phyloP scores from a whole-genome alignment of 257 asterid species.

The Scutellaria baicalensis region DNA sequence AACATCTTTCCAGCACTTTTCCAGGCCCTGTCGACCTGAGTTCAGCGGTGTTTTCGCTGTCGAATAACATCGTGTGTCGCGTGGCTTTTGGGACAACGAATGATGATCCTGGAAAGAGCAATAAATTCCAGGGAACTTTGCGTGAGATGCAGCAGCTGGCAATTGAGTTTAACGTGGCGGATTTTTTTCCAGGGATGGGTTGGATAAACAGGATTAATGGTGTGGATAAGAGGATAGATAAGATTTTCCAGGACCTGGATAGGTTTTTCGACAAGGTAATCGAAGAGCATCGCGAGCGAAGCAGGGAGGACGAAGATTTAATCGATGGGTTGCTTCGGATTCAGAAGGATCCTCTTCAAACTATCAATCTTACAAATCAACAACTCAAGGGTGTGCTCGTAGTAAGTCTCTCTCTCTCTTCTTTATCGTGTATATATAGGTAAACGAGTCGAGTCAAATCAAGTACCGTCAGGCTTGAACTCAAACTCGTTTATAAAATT shows the following conservation, averaged over 20 bases:
- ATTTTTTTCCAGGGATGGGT: slow-evolving; percentile 30
- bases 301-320: slow-evolving; percentile 26
- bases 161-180: slow-evolving; percentile 24
- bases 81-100: slow-evolving; percentile 33
- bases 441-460: too few species aligned
- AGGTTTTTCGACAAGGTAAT: slow-evolving; percentile 21
- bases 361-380: background rate
- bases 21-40: slow-evolving; percentile 20
- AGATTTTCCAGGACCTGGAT: slow-evolving; percentile 15
- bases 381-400: slow-evolving; percentile 32
- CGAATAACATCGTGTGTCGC: slow-evolving; percentile 31
- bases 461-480: too few species aligned
- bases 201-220: slow-evolving; percentile 42
- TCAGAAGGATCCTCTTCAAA: slow-evolving; percentile 22
- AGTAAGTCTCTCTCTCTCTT: background rate
- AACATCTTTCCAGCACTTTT: background rate
- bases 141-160: slow-evolving; percentile 12
- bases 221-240: slow-evolving; percentile 16
- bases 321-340: slow-evolving; percentile 38
- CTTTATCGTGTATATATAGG: too few species aligned
- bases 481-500: too few species aligned
- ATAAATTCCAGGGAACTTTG: slow-evolving; percentile 14
- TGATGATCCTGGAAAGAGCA: background rate
- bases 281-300: slow-evolving; percentile 21
- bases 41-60: slow-evolving; percentile 3